Base-by-base conservation (phyloP, 805 yeast species). In the Tetrapisispora iriomotensis region DNA sequence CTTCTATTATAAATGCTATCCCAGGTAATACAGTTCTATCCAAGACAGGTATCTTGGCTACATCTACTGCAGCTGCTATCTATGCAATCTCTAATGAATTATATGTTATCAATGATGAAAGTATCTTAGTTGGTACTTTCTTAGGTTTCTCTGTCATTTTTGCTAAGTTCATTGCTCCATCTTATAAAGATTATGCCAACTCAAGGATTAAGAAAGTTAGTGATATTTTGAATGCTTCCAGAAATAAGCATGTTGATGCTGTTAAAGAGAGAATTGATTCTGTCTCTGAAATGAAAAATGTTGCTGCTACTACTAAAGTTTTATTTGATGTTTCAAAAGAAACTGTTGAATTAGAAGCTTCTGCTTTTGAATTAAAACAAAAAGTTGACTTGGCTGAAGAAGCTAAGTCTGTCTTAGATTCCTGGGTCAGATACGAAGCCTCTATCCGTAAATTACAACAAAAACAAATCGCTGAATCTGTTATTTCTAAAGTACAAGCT, bases 371-470 rank as follows among this genome's bases (percentile, higher is more conserved):
- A 71, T 77, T 85, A 65, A 82, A 87, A 73, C 98, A 92, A 74
- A 68, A 79, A 62, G 87, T 85, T 51, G 87, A 79, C 47, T 75
- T 87, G 51, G 90, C 94, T 42, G 55, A 71, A 47, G 95, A 87
- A 74, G 97, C 97, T 60, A 87, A 83, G 72, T 70, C 92, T 42
- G 95, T 90, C 45, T 78, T 92, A 62, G 98, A 92, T 70, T 86
- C 97, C 13, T 92, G 98, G 98, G 96, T 88, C 56, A 85, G 97
- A 77, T 84, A 83, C 68, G 98, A 92, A 74, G 82, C 85, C 53
- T 87, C 86, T 64, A 92, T 88, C 53, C 90, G 96, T 73, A 95
- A 86, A 73, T 70, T 78, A 61, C 95, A 92, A 75, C 98, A 92
- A 75, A 75, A 79, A 67, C 95, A 85, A 67, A 79, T 92, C 58